Evolutionary conservation across 768 basidiomycete species (phyloP).

Genomic region (Melanogaster broomeanus): DNA sequence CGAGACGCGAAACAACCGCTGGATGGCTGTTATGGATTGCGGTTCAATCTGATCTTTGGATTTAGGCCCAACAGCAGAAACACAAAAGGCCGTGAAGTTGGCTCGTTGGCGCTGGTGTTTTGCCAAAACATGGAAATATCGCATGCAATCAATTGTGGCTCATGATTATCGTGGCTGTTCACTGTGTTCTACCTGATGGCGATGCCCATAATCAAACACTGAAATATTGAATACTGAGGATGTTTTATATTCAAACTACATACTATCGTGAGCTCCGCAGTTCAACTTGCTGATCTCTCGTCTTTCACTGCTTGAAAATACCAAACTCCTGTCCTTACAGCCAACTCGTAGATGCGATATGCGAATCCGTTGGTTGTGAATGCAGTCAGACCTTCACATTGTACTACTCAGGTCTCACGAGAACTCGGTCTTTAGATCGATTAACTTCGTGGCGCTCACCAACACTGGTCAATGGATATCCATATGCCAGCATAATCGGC

Average conservation of each 20-base stretch:
- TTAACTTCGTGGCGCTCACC: constrained; percentile 1
- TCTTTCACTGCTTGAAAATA: too few species aligned
- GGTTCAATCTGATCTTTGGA: not conserved
- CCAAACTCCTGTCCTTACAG: too few species aligned
- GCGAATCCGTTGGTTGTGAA: too few species aligned
- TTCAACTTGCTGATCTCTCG: too few species aligned
- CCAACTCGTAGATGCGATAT: too few species aligned
- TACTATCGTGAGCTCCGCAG: too few species aligned
- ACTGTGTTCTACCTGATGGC: not conserved
- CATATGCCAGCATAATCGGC: constrained; percentile 7
- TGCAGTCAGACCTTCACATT: constrained; percentile 34
- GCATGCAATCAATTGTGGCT: not conserved
- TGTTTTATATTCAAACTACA: too few species aligned
- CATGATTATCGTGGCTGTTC: not conserved
- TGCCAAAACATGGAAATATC: not conserved
- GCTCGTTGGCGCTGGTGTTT: not conserved
- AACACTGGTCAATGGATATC: constrained; percentile 19
- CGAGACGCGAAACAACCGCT: not conserved
- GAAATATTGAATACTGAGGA: too few species aligned
- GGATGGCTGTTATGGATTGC: not conserved
- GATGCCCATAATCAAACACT: not conserved
- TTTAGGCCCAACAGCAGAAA: not conserved
- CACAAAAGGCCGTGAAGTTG: not conserved
- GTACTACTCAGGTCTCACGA: constrained; percentile 26
- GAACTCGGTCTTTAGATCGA: not conserved